These are phyloP conservation scores for Peltaster fructicola DNA, from an alignment of 2,329 filamentous ascomycete genomes.

Conservation along the genomic window DNA sequence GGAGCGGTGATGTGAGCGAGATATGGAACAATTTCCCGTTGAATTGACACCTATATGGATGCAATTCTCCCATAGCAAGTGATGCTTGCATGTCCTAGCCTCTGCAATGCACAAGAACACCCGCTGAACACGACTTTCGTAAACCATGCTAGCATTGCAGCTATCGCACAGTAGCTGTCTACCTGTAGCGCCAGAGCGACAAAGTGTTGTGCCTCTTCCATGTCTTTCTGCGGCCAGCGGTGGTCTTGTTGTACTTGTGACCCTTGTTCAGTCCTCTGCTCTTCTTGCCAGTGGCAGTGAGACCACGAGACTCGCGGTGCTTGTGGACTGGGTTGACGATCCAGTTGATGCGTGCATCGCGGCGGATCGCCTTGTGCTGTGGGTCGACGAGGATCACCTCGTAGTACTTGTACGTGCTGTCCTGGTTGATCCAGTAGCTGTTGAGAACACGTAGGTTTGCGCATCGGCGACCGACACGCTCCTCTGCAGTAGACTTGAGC, in stretches of 20 bases:
- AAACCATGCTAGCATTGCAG: too few relatives aligned
- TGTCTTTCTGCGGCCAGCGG: constrained; percentile 94
- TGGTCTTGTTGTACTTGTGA: constrained; percentile 98
- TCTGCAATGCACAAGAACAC: too few relatives aligned
- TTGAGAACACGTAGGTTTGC: constrained; percentile 98
- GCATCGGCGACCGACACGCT: constrained; percentile 98
- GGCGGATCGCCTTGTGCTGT: constrained; percentile 99
- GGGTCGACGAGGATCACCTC: constrained; percentile 99
- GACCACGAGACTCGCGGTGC: constrained; percentile 95
- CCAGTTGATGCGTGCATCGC: constrained; percentile 99
- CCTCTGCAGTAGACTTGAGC: constrained; percentile 92
- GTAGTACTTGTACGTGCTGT: constrained; percentile 99
- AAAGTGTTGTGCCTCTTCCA: constrained; percentile 99
- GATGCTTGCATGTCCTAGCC: too few relatives aligned
- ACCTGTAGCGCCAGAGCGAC: constrained; percentile 96
- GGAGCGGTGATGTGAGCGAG: too few relatives aligned
- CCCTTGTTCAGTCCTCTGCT: constrained; percentile 98
- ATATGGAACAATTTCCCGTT: too few relatives aligned
- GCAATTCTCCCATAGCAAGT: too few relatives aligned
- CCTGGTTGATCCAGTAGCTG: constrained; percentile 99
- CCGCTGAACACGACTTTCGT: too few relatives aligned
- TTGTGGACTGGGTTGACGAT: constrained; percentile 99
- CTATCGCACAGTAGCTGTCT: constrained; percentile 22
- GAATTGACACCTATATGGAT: too few relatives aligned
- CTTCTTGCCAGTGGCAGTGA: constrained; percentile 98